Evolutionary conservation across 2,329 filamentous ascomycete genomes (phyloP), one percentile per base, ranked within the genome.

Genomic region (Colletotrichum aenigma): DNA sequence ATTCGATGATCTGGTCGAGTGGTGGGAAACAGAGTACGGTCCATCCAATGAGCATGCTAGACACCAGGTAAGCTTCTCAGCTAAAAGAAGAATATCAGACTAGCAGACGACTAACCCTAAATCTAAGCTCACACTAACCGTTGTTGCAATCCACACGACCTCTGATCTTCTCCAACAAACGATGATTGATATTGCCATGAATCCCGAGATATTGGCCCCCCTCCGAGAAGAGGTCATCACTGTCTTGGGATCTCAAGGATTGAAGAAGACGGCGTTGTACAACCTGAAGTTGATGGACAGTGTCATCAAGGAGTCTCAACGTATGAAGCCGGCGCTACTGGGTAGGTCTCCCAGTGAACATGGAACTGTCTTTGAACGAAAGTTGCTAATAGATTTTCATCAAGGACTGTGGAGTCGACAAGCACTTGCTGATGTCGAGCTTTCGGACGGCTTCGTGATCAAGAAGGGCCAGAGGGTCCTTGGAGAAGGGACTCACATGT

Each of bases 271-370:
- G 3, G 77, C 79, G 2, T 36, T 82, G 3, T 79, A 79, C 56
- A 76, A 66, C 12, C 18, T 80, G 10, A 78, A 79, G 55, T 75
- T 81, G 1, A 74, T 81, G 76, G 79, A 81, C 65, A 81, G 79
- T 64, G 78, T 79, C 6, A 34, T 81, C 34, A 81, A 81, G 26
- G 79, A 81, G 62, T 68, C 77, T 4, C 80, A 81, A 66, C 71
- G 79, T 2, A 55, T 79, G 15, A 81, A 79, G 62, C 79, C 79
- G 1, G 67, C 76, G 2, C 58, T 66, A 6, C 71, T 77, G 12
- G 68, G 78, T 80, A 55, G 65, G 73, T 70, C 7, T 13, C n/a
- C 12, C 4, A 21, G 10, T 52, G 43, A 52, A 13, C 43, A 52
- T 21, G 43, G 6, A 13, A 13, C 43, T 48, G 6, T 13, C 6